Percentiles rank a stretch among this genome's conserved stretches.
phyloP scores from a whole-genome alignment of 306 rosid species.

The Vicia villosa region DNA sequence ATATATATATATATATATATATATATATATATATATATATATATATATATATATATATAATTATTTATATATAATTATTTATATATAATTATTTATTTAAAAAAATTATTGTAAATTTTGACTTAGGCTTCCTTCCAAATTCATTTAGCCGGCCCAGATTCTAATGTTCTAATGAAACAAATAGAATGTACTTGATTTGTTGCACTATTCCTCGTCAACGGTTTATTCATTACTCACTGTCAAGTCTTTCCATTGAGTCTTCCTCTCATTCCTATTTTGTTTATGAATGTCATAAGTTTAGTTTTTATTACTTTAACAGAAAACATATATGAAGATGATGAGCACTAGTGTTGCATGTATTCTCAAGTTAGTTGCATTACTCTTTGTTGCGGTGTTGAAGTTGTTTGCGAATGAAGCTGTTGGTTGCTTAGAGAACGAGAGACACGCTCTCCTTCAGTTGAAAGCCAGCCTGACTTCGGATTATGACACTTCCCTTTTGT shows the following conservation, averaged over 20 bases:
- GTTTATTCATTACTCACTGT: too few species aligned
- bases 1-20: too few species aligned
- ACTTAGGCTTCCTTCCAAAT: too few species aligned
- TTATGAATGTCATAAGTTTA: not conserved
- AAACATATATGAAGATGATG: not conserved
- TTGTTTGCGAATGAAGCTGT: not conserved
- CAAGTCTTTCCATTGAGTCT: not conserved
- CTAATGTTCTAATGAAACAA: too few species aligned
- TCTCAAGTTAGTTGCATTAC: not conserved
- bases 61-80: too few species aligned
- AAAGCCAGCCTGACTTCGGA: not conserved
- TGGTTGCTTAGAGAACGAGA: conserved; percentile 24
- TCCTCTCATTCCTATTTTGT: not conserved
- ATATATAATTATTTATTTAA: too few species aligned
- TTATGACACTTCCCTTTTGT: not conserved
- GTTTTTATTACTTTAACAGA: not conserved
- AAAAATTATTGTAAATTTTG: too few species aligned
- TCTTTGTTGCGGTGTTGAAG: not conserved
- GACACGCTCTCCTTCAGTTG: conserved; percentile 8
- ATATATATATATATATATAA: too few species aligned
- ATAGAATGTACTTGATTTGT: too few species aligned
- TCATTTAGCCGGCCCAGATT: too few species aligned
- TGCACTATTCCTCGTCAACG: too few species aligned
- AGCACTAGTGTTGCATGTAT: not conserved
- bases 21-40: too few species aligned